A percentile compares a stretch with the other conserved stretches of the same genome.
phyloP scores from a whole-genome alignment of 2,329 filamentous ascomycete species.

The Colletotrichum simmondsii region DNA sequence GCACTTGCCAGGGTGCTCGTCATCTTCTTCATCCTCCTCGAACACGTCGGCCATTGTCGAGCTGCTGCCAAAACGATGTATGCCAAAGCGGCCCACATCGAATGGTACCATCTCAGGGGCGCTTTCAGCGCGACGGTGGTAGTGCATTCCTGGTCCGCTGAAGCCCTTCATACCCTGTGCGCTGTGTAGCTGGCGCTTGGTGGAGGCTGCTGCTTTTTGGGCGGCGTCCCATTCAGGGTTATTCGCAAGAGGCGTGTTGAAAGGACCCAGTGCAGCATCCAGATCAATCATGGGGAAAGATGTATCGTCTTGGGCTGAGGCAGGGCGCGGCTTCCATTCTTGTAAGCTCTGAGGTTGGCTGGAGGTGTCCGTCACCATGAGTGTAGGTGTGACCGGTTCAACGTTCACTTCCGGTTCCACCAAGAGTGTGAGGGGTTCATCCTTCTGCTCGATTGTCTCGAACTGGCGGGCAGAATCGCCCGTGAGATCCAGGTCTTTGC shows the following conservation, averaged over 20 bases:
- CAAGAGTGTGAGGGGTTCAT: slow-evolving; percentile 36
- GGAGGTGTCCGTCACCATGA: slow-evolving; percentile 54
- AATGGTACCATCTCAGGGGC: slow-evolving; percentile 84
- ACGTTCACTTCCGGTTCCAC: slow-evolving; percentile 41
- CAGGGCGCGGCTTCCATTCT: slow-evolving; percentile 49
- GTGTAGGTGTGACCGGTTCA: slow-evolving; percentile 48
- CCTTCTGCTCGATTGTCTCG: slow-evolving; percentile 28
- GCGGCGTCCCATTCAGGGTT: slow-evolving; percentile 76
- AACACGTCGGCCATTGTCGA: slow-evolving; percentile 88
- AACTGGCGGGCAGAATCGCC: background rate
- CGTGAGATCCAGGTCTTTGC: slow-evolving; percentile 30
- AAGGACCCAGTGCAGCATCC: slow-evolving; percentile 91
- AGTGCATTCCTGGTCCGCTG: slow-evolving; percentile 76
- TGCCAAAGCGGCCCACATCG: slow-evolving; percentile 67
- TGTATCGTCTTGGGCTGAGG: slow-evolving; percentile 59
- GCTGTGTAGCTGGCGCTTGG: slow-evolving; percentile 79
- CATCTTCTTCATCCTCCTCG: slow-evolving; percentile 81
- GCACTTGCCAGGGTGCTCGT: slow-evolving; percentile 57
- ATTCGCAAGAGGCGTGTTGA: slow-evolving; percentile 79
- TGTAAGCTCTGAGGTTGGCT: slow-evolving; percentile 41
- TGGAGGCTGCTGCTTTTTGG: slow-evolving; percentile 64
- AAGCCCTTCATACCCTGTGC: slow-evolving; percentile 78
- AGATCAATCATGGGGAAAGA: slow-evolving; percentile 89
- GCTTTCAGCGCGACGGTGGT: slow-evolving; percentile 82
- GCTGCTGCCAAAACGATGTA: slow-evolving; percentile 72